Evolutionary conservation across 768 basidiomycete species (phyloP), one percentile per base, ranked within the genome.

Genomic region (Russula vinacea): DNA sequence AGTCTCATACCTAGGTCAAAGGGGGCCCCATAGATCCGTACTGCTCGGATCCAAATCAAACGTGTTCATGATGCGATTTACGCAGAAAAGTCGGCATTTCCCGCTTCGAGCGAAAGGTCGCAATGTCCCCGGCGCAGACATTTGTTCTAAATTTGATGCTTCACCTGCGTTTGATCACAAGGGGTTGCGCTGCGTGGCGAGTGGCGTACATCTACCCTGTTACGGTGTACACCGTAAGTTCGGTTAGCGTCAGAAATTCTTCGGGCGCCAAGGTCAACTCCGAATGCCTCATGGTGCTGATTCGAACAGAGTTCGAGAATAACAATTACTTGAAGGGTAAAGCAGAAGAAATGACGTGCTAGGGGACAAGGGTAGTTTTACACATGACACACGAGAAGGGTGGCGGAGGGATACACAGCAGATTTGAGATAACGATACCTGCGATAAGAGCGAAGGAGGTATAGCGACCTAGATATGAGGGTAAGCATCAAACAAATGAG

Each of bases 41-140:
- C 14, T 42, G 42, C 58, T 55, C 64, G 51, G 24, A 26, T 62
- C 56, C n/a, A 44, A 54, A 64, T 59, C 58, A 59, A 59, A 64
- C 52, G 59, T 65, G 54, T 65, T 56, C 59, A 39, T 61, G 64
- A 65, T 60, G 64, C 59, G n/a, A 50, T 50, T 60, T 61, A 56
- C 64, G 64, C 49, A 61, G 37, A 37, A 52, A 29, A 17, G 32
- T 55, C 63, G 63, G 64, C 47, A 61, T 24, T 60, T 56, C 19
- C 58, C 64, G 59, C 24, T 24, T 61, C 24, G 40, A 42, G 26
- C 40, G 40, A 56, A 65, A 56, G 35, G 35, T 55, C 39, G 47
- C 37, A 60, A 56, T 19, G 42, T 37, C 53, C 58, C 39, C n/a
- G 57, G 42, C 62, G 56, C 50, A 35, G 52, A 50, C 45, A 55